Evolutionary conservation across 208 protist genomes (phyloP).

Genomic region (Crithidia bombi): DNA sequence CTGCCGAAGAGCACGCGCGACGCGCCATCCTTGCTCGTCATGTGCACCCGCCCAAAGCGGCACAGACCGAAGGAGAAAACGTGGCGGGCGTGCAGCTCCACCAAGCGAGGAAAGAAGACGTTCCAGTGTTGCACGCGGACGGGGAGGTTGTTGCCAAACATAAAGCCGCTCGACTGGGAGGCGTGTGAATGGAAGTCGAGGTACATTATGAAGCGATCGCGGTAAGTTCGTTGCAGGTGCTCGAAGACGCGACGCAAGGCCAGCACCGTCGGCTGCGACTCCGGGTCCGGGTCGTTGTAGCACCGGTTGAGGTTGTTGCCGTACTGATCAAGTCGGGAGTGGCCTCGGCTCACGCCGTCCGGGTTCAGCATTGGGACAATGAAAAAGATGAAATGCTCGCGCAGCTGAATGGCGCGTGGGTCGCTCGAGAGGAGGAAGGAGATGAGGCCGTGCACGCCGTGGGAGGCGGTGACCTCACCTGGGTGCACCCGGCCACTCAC

Average conservation of each 20-base stretch:
- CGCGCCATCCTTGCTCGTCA: constrained; percentile 81
- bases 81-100: constrained; percentile 73
- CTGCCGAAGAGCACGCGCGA: constrained; percentile 86
- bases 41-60: constrained; percentile 72
- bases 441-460: constrained; percentile 91
- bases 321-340: constrained; percentile 90
- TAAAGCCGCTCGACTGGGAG: constrained; percentile 87
- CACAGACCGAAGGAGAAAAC: constrained; percentile 81
- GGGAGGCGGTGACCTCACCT: constrained; percentile 91
- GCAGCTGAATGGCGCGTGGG: constrained; percentile 58
- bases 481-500: constrained; percentile 93
- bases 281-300: constrained; percentile 86
- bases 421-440: constrained; percentile 82
- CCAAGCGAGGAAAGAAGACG: constrained; percentile 73
- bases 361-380: constrained; percentile 95
- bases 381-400: constrained; percentile 93
- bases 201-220: constrained; percentile 85
- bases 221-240: constrained; percentile 62
- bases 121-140: constrained; percentile 86
- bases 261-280: constrained; percentile 80
- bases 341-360: constrained; percentile 93
- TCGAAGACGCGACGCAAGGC: constrained; percentile 84
- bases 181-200: constrained; percentile 95
- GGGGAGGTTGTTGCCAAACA: constrained; percentile 92
- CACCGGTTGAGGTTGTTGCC: constrained; percentile 95